Evolutionary conservation across 1,284 basidiomycete genomes (phyloP).

Genomic region (Rhodofomes roseus): DNA sequence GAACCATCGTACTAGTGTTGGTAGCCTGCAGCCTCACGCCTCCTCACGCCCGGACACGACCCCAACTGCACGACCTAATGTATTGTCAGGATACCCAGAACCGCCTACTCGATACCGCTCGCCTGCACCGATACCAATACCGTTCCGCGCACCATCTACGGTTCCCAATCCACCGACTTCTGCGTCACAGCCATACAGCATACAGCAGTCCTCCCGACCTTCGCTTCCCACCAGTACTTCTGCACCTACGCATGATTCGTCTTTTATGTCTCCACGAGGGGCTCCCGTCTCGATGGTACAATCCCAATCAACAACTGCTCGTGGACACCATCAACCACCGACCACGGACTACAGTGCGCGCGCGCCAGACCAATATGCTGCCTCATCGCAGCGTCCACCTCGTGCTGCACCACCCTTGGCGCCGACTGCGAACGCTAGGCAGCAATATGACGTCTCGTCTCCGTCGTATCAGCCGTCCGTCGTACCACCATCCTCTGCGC

Average conservation of each 20-base stretch:
- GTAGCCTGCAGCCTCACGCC: constrained; percentile 18
- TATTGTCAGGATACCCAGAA: constrained; percentile 29
- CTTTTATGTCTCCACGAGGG: constrained; percentile 3
- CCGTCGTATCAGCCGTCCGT: constrained; percentile 14
- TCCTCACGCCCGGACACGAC: constrained; percentile 27
- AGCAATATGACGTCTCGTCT: constrained; percentile 14
- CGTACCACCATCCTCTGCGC: constrained; percentile 16
- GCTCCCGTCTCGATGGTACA: constrained; percentile 4
- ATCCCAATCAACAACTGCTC: background rate
- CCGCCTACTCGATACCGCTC: constrained; percentile 26
- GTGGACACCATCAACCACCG: constrained; percentile 10
- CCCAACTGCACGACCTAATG: constrained; percentile 17
- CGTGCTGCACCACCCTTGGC: constrained; percentile 26
- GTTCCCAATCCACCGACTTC: constrained; percentile 14
- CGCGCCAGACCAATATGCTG: constrained; percentile 10
- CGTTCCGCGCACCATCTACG: constrained; percentile 10
- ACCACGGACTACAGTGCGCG: constrained; percentile 12
- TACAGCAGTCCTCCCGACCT: background rate
- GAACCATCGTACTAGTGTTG: constrained; percentile 19
- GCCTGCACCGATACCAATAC: constrained; percentile 23
- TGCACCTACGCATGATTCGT: constrained; percentile 7
- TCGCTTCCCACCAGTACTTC: background rate
- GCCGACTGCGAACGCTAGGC: constrained; percentile 15
- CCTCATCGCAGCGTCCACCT: constrained; percentile 19
- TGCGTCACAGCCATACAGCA: constrained; percentile 2